phyloP scores from a whole-genome alignment of 2,329 filamentous ascomycete genomes.

The Trichoderma brevicompactum region DNA sequence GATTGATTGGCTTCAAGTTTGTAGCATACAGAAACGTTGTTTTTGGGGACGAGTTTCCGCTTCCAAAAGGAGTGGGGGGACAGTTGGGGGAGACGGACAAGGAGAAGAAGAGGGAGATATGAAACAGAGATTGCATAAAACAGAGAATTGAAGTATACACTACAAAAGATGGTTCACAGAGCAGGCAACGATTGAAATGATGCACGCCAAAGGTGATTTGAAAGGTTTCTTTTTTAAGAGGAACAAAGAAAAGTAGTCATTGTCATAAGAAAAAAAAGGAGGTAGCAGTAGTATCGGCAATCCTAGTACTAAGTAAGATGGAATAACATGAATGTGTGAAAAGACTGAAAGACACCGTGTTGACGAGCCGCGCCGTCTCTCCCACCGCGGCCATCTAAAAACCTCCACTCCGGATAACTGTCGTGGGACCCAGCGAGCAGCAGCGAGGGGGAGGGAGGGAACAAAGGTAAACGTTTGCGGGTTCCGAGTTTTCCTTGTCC shows the following conservation, averaged over 20 bases:
- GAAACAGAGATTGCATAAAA: slow-evolving; percentile 13
- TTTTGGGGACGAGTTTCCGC: background rate
- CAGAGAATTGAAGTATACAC: slow-evolving; percentile 31
- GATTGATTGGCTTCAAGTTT: slow-evolving; percentile 13
- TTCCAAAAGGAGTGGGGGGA: too few species aligned
- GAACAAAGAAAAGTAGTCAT: slow-evolving; percentile 30
- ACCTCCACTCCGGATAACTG: slow-evolving; percentile 49
- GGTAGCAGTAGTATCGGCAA: slow-evolving; percentile 28
- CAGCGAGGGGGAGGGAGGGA: background rate
- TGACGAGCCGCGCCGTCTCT: slow-evolving; percentile 62
- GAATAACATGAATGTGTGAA: slow-evolving; percentile 28
- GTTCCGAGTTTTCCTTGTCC: background rate
- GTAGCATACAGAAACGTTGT: slow-evolving; percentile 23
- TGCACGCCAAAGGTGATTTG: background rate
- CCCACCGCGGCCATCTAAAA: slow-evolving; percentile 55
- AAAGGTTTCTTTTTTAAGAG: background rate
- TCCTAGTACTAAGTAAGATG: slow-evolving; percentile 14
- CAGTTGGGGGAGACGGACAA: background rate
- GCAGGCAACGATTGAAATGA: background rate
- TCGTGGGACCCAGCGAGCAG: slow-evolving; percentile 47
- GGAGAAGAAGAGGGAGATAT: background rate
- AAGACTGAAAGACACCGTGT: slow-evolving; percentile 20
- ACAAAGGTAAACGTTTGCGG: slow-evolving; percentile 6
- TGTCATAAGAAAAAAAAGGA: slow-evolving; percentile 34
- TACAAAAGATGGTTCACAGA: slow-evolving; percentile 1